These are phyloP conservation scores for Eutrema heterophyllum DNA, from an alignment of 345 rosid genomes.

Conservation along the genomic window DNA sequence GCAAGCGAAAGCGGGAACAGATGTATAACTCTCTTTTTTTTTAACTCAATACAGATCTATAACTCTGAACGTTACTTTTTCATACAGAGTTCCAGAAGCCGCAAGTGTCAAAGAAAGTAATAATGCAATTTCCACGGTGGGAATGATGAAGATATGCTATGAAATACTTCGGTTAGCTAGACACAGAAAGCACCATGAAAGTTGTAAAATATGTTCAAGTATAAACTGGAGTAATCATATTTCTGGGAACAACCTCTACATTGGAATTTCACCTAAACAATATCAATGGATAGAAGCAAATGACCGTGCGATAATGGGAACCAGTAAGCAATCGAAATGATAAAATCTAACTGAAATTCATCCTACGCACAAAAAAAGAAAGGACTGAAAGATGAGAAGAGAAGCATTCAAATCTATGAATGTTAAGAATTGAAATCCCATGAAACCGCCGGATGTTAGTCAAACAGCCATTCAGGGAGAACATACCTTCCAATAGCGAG, in stretches of 20 bases:
- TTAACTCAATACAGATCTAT: too few species aligned
- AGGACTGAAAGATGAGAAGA: background rate
- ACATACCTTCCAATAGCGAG: conserved; percentile 90
- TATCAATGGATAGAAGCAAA: background rate
- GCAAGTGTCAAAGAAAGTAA: too few species aligned
- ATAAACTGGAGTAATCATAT: background rate
- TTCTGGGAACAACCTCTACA: background rate
- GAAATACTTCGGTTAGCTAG: too few species aligned
- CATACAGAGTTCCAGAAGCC: too few species aligned
- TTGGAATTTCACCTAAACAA: background rate
- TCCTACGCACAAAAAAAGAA: background rate
- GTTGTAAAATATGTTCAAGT: background rate
- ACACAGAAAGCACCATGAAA: too few species aligned
- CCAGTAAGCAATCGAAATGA: background rate
- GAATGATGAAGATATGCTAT: too few species aligned
- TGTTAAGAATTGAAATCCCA: background rate
- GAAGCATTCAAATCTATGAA: background rate
- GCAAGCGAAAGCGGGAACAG: background rate
- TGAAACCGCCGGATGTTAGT: background rate
- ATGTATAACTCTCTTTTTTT: background rate
- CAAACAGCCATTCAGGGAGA: background rate
- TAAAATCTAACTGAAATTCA: background rate
- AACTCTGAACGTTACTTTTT: too few species aligned
- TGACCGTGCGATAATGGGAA: background rate
- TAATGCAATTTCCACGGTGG: too few species aligned